Evolutionary conservation across 306 rosid genomes (phyloP).

Genomic region (Prunus armeniaca): DNA sequence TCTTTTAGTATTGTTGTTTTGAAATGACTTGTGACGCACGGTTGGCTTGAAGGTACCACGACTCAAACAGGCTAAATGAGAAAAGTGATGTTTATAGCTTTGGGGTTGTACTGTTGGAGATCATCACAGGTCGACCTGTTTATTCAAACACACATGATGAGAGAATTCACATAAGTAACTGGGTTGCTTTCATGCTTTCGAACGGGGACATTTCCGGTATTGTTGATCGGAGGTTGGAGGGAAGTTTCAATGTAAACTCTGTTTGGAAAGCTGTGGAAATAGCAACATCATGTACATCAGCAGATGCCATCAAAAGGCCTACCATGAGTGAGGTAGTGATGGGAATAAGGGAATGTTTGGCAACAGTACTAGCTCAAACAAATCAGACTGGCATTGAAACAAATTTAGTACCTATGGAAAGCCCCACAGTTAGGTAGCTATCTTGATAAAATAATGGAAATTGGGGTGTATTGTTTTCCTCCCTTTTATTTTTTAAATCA

Average conservation of each 20-base stretch:
- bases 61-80: conserved; percentile 25
- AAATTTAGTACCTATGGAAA: background rate
- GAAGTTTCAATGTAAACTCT: conserved; percentile 16
- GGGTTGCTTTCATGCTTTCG: conserved; percentile 19
- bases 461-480: background rate
- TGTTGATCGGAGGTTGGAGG: conserved; percentile 18
- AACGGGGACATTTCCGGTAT: conserved; percentile 20
- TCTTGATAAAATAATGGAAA: background rate
- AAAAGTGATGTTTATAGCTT: conserved; percentile 33
- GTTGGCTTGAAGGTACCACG: conserved; percentile 20
- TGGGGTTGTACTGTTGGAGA: conserved; percentile 26
- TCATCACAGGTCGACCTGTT: conserved; percentile 16
- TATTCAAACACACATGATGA: background rate
- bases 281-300: conserved; percentile 21
- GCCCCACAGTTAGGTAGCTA: background rate
- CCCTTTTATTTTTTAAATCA: too few relatives aligned
- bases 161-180: conserved; percentile 14
- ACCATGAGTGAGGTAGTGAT: conserved; percentile 23
- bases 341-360: conserved; percentile 27
- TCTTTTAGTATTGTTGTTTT: too few relatives aligned
- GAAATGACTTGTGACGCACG: background rate
- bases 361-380: background rate
- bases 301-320: conserved; percentile 7
- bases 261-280: conserved; percentile 36
- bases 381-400: background rate